phyloP scores from a whole-genome alignment of 257 asterid species.

The Gardenia jasminoides region DNA sequence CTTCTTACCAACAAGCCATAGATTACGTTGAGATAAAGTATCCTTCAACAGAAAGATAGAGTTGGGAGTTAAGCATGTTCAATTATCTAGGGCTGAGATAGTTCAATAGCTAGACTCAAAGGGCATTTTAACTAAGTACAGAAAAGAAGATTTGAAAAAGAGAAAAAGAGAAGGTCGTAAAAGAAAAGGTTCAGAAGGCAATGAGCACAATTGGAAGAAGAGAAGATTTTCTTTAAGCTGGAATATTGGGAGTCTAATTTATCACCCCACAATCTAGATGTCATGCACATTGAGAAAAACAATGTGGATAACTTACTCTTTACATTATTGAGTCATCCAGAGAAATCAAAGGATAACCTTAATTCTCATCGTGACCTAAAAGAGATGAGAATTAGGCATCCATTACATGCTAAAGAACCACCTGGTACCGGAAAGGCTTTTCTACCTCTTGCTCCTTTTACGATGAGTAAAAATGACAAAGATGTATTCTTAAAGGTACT shows the following conservation, averaged over 20 bases:
- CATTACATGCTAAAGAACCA: background rate
- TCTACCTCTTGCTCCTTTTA: too few relatives aligned
- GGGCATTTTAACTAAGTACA: background rate
- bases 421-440: background rate
- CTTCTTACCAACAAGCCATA: background rate
- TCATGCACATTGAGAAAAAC: conserved; percentile 6
- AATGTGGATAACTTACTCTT: background rate
- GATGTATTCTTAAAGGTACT: too few relatives aligned
- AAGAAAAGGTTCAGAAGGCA: too few relatives aligned
- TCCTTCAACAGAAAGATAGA: too few relatives aligned
- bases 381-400: background rate
- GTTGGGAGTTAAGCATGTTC: background rate
- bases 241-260: too few relatives aligned
- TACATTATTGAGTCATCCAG: background rate
- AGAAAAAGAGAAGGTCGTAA: too few relatives aligned
- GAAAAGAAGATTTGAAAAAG: too few relatives aligned
- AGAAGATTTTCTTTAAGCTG: too few relatives aligned
- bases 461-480: too few relatives aligned
- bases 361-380: too few relatives aligned
- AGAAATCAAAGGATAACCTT: background rate
- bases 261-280: background rate
- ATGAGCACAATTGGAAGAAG: too few relatives aligned
- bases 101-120: background rate
- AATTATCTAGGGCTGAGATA: background rate
- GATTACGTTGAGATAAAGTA: background rate